Evolutionary conservation across 495 filamentous ascomycete genomes (phyloP), one percentile per base, ranked within the genome.

Genomic region (Xylaria longipes): DNA sequence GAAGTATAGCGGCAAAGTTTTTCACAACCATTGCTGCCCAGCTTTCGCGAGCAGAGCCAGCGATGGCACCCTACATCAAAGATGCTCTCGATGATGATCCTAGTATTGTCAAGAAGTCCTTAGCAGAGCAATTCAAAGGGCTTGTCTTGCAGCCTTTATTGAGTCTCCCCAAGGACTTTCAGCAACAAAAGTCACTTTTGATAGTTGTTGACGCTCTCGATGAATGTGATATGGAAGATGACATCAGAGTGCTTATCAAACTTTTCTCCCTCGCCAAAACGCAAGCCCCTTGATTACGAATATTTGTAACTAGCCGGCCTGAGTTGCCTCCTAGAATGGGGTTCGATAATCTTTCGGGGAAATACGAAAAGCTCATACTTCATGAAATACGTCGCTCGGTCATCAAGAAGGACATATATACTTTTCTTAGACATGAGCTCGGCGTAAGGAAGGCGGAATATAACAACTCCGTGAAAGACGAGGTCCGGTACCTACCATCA

Each of bases 71-170:
- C 12, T 14, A n/a, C 87, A 20, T 76, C 20, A 52, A 54, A n/a
- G 8, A 1, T 5, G 71, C 68, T 8, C 57, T 72, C 37, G 63
- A 71, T 3, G 31, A 37, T 5, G 69, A 73, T 27, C 62, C 68
- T 43, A 3, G 11, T 5, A 58, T 74, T 27, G 14, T 35, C 45
- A 2, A 33, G 48, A 84, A 87, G 73, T 73, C 79, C 14, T 67
- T 86, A 14, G 64, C 60, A 20, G 76, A 85, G 1, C 87, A 89
- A 75, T 89, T 85, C 72, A 74, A 85, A 5, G 78, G 84, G 74
- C 82, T 90, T 17, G 73, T 88, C 1, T 27, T 77, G 9, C 11
- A 35, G 20, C 73, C 72, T n/a, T 33, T 72, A 70, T 86, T 64
- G 35, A 82, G 37, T 22, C 5, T 22, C 7, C 5, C 20, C 5